Evolutionary conservation across 768 basidiomycete genomes (phyloP).

Genomic region (Gyrodon lividus): DNA sequence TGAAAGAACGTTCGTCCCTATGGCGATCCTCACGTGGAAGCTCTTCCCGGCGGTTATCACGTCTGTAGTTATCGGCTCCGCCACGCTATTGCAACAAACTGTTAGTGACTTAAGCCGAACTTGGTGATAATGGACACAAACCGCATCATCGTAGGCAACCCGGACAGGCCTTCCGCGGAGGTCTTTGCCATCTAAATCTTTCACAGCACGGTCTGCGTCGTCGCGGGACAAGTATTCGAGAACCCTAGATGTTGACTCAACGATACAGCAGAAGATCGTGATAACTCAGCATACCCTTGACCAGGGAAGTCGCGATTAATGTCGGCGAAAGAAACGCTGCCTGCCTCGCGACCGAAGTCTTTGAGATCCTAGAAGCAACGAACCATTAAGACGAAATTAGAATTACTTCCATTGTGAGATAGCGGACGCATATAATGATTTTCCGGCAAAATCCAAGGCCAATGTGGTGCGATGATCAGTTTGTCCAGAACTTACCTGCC

Average conservation of each 20-base stretch:
- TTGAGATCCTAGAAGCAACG: slow-evolving; percentile 81
- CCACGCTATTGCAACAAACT: slow-evolving; percentile 45
- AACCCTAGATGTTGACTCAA: slow-evolving; percentile 48
- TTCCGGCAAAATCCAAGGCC: slow-evolving; percentile 5
- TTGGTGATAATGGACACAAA: slow-evolving; percentile 33
- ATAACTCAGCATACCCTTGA: slow-evolving; percentile 66
- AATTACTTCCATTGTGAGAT: slow-evolving; percentile 12
- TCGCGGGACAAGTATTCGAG: slow-evolving; percentile 87
- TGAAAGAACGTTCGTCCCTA: slow-evolving; percentile 57
- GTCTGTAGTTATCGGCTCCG: slow-evolving; percentile 72
- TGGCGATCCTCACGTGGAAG: slow-evolving; percentile 54
- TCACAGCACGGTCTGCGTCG: slow-evolving; percentile 93
- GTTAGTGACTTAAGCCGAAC: neutral
- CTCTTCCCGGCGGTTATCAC: slow-evolving; percentile 69
- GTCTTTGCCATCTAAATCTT: slow-evolving; percentile 81
- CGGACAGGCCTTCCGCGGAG: slow-evolving; percentile 81
- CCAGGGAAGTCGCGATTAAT: slow-evolving; percentile 85
- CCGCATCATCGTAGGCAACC: slow-evolving; percentile 63
- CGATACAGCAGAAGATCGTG: neutral
- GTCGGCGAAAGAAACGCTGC: slow-evolving; percentile 91
- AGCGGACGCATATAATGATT: slow-evolving; percentile 27
- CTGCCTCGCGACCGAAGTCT: slow-evolving; percentile 94
- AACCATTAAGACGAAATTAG: slow-evolving; percentile 21
- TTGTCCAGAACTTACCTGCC: slow-evolving; percentile 79
- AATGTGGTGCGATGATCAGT: neutral